Base-by-base conservation (phyloP, 257 asterid species). In the Thymus mandschuricus region DNA sequence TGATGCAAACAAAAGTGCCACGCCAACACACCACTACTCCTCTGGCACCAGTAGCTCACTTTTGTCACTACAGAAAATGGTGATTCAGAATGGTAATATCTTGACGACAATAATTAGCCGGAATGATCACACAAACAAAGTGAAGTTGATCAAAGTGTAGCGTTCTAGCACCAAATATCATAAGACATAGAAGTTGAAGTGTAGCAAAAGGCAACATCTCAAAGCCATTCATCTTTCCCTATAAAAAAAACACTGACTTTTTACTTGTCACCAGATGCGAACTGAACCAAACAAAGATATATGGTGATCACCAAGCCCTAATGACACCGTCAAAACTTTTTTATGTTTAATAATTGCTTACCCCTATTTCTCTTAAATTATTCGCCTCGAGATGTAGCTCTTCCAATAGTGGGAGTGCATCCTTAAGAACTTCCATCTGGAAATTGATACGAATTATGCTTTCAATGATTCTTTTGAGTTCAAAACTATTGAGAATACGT, bases 301-400 rank as follows among this genome's bases (percentile, higher is more conserved):
- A 41, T 35, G 64, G 63, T 29, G 8, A 41, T 27, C 64, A 48
- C 38, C 3, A 3, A 41, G 65, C 49, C 29, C 29, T 65, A 43
- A 35, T 41, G 66, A 44, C 27, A 65, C 56, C 41, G 4, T 38
- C 50, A 48, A 55, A 67, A 44, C 52, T 60, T 30, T 52, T 61
- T 73, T 54, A 27, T 12, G 12, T 29, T 55, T 38, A 65, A 49
- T 12, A 73, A 76, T 59, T 46, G 70, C 86, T 69, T 60, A 92
- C 99, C 82, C 79, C 83, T 65, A 92, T 89, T 74, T 83, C 92
- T 56, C 76, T 77, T 72, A 92, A 43, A 30, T 84, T 80, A 77
- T 95, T 95, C 76, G 96, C 98, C 84, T 81, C 83, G 77, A 92
- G 87, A 87, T 95, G 98, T 80, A 95, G 83, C 89, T 95, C 99